A percentile compares a stretch with the other conserved stretches of the same genome.
Evolutionary conservation across 495 filamentous ascomycete species (phyloP).

Genomic region (Neurospora sp.): DNA sequence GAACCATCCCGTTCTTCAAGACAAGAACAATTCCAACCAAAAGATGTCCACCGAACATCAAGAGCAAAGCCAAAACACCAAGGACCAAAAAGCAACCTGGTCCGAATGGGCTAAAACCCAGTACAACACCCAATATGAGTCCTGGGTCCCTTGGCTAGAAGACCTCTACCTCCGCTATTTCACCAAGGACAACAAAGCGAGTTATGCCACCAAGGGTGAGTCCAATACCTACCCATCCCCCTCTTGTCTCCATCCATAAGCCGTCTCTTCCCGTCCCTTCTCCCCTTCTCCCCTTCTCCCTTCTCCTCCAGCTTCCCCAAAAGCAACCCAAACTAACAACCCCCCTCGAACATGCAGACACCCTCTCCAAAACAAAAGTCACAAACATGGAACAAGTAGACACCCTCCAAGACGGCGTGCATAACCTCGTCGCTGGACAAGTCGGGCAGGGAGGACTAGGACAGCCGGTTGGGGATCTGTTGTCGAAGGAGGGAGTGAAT

Average conservation of each 20-base stretch:
- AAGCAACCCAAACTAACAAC: background rate
- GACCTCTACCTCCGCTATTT: conserved; percentile 61
- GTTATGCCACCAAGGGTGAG: conserved; percentile 51
- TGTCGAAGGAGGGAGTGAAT: conserved; percentile 55
- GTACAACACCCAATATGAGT: conserved; percentile 58
- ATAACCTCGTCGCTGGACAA: conserved; percentile 48
- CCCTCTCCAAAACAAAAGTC: conserved; percentile 55
- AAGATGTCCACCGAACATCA: background rate
- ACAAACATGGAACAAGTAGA: conserved; percentile 51
- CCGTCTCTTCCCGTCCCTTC: background rate
- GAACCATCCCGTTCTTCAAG: background rate
- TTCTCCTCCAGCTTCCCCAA: background rate
- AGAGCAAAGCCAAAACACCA: background rate
- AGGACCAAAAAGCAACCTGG: background rate
- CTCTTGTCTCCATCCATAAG: too few species aligned
- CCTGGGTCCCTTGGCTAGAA: conserved; percentile 68
- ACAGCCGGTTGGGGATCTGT: conserved; percentile 48
- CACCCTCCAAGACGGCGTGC: conserved; percentile 51
- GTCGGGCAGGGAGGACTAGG: conserved; percentile 54
- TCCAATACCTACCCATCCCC: background rate
- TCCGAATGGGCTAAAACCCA: conserved; percentile 45
- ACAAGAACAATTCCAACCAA: accelerated
- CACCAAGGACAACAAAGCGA: conserved; percentile 62
- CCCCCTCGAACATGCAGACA: conserved; percentile 31
- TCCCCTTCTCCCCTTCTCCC: too few species aligned